phyloP scores from a whole-genome alignment of 805 yeast genomes.

The Candida patagonica region DNA sequence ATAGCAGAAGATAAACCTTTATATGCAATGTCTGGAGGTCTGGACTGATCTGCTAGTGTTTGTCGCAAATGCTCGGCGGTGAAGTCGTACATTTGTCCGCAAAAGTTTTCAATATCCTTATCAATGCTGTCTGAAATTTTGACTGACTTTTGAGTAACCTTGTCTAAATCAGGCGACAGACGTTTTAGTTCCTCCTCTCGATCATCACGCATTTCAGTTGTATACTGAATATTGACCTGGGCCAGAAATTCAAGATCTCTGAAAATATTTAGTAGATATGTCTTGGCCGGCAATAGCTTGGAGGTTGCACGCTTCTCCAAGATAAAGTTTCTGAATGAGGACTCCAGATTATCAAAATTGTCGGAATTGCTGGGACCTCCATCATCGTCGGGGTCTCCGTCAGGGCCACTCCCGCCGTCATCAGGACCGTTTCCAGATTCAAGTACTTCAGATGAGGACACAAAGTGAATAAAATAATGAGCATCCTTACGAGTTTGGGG shows the following conservation, averaged over 20 bases:
- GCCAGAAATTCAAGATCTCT: conserved; percentile 57
- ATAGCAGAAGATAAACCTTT: conserved; percentile 55
- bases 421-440: conserved; percentile 29
- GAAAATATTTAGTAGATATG: conserved; percentile 63
- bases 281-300: conserved; percentile 86
- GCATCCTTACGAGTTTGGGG: conserved; percentile 90
- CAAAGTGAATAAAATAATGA: conserved; percentile 87
- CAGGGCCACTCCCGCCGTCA: too few relatives aligned
- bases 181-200: conserved; percentile 42
- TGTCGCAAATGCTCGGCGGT: conserved; percentile 45
- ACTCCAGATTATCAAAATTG: conserved; percentile 70
- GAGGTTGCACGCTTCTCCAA: conserved; percentile 84
- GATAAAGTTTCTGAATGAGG: conserved; percentile 74
- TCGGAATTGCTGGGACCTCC: conserved; percentile 24
- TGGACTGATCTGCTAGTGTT: conserved; percentile 46
- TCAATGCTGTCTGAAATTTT: conserved; percentile 52
- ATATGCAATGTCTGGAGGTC: conserved; percentile 44
- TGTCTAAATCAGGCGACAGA: conserved; percentile 57
- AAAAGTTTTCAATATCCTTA: conserved; percentile 50
- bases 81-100: conserved; percentile 48
- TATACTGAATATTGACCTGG: conserved; percentile 48
- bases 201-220: conserved; percentile 40
- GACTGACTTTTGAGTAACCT: conserved; percentile 41
- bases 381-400: conserved; percentile 32
- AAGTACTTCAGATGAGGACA: conserved; percentile 51